Evolutionary conservation across 495 filamentous ascomycete genomes (phyloP).

Genomic region (Pyrenula aspistea): DNA sequence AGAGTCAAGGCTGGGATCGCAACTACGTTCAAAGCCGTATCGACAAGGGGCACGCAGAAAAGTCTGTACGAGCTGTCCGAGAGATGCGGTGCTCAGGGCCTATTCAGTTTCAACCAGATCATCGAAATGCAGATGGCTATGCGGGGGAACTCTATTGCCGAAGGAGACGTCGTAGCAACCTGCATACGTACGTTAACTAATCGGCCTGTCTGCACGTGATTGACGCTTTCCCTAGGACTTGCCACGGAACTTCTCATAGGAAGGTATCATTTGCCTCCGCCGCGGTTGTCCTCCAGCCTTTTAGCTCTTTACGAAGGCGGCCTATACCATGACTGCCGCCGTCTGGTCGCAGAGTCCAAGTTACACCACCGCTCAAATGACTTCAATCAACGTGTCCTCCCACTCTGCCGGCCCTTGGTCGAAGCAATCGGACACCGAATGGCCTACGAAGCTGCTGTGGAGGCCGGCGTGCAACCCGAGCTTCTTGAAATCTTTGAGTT

Average conservation of each 20-base stretch:
- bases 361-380: slow-evolving; percentile 12
- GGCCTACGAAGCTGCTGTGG: slow-evolving; percentile 22
- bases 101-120: slow-evolving; percentile 18
- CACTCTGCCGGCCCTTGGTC: slow-evolving; percentile 16
- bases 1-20: slow-evolving; percentile 10
- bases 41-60: slow-evolving; percentile 6
- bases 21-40: slow-evolving; percentile 17
- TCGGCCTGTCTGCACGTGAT: background rate
- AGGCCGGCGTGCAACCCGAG: slow-evolving; percentile 10
- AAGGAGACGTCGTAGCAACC: slow-evolving; percentile 21
- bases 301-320: slow-evolving; percentile 20
- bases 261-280: slow-evolving; percentile 17
- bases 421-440: slow-evolving; percentile 23
- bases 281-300: slow-evolving; percentile 9
- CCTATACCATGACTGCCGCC: slow-evolving; percentile 10
- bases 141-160: slow-evolving; percentile 14
- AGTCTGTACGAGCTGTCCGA: slow-evolving; percentile 13
- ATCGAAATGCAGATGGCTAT: slow-evolving; percentile 7
- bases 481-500: slow-evolving; percentile 19
- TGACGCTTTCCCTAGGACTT: slow-evolving; percentile 10
- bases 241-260: slow-evolving; percentile 21
- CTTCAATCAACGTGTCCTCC: slow-evolving; percentile 20
- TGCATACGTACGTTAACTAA: slow-evolving; percentile 11
- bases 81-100: slow-evolving; percentile 20
- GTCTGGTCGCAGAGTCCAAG: slow-evolving; percentile 5